A percentile compares a stretch with the other conserved stretches of the same genome.
phyloP scores from a whole-genome alignment of 1,284 basidiomycete species.

The Sphaerobolus stellatus region DNA sequence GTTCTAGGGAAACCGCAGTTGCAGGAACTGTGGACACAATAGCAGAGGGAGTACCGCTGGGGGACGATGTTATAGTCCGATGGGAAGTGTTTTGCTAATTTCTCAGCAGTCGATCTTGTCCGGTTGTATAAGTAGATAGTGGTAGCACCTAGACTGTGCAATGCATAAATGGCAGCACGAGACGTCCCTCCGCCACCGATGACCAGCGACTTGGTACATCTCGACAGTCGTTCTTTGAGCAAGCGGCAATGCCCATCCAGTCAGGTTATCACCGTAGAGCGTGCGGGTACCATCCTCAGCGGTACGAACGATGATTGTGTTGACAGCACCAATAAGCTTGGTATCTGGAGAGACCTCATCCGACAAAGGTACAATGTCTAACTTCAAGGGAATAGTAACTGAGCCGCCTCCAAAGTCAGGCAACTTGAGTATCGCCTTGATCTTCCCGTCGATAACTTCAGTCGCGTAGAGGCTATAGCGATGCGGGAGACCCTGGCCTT shows the following conservation, averaged over 20 bases:
- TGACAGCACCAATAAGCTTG: conserved; percentile 85
- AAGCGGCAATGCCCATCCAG: conserved; percentile 80
- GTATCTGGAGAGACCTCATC: conserved; percentile 79
- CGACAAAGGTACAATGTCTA: conserved; percentile 80
- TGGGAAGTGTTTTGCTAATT: conserved; percentile 68
- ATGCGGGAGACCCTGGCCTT: conserved; percentile 92
- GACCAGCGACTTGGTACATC: conserved; percentile 65
- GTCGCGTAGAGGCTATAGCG: conserved; percentile 81
- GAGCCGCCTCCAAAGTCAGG: conserved; percentile 91
- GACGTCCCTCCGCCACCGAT: conserved; percentile 93
- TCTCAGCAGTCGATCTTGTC: conserved; percentile 70
- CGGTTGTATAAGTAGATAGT: conserved; percentile 86
- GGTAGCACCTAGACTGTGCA: conserved; percentile 66
- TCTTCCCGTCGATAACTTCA: conserved; percentile 58
- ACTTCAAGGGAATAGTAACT: conserved; percentile 93
- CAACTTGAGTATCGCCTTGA: conserved; percentile 62
- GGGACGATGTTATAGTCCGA: conserved; percentile 58
- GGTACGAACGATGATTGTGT: conserved; percentile 74
- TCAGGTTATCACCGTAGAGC: conserved; percentile 89
- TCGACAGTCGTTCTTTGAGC: conserved; percentile 46
- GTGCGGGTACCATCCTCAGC: conserved; percentile 45
- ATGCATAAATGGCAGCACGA: conserved; percentile 88
- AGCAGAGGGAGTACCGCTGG: conserved; percentile 57
- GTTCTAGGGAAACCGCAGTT: conserved; percentile 53
- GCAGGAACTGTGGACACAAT: conserved; percentile 88